phyloP scores from a whole-genome alignment of 176 grass and related monocot species.

The Aechmea fasciata region DNA sequence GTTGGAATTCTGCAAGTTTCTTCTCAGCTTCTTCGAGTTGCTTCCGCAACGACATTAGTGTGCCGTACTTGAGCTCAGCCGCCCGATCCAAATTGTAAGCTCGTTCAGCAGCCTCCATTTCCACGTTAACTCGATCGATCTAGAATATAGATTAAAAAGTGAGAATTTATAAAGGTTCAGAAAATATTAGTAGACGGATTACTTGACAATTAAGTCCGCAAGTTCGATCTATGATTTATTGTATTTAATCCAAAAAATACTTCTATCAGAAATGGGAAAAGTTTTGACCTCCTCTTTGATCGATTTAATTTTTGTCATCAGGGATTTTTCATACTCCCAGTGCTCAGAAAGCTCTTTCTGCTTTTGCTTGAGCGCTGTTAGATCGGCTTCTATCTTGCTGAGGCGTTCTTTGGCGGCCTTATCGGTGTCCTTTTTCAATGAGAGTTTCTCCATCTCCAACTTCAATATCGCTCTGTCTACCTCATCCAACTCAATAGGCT shows the following conservation, averaged over 20 bases:
- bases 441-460: slow-evolving; percentile 97
- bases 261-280: not conserved
- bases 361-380: slow-evolving; percentile 73
- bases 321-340: slow-evolving; percentile 87
- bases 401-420: slow-evolving; percentile 85
- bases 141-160: slow-evolving; percentile 25
- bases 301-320: slow-evolving; percentile 76
- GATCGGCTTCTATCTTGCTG: slow-evolving; percentile 74
- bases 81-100: slow-evolving; percentile 83
- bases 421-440: slow-evolving; percentile 78
- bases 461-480: slow-evolving; percentile 82
- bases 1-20: slow-evolving; percentile 76
- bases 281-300: slow-evolving; percentile 77
- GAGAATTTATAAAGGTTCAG: not conserved
- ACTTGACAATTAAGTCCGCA: too few species aligned
- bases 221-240: too few species aligned
- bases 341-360: slow-evolving; percentile 66
- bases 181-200: not conserved
- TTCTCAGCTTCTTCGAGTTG: slow-evolving; percentile 77
- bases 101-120: slow-evolving; percentile 90
- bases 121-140: slow-evolving; percentile 92
- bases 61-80: slow-evolving; percentile 88
- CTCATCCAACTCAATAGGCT: slow-evolving; percentile 89
- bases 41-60: slow-evolving; percentile 64
- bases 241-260: too few species aligned